phyloP scores from a whole-genome alignment of 768 basidiomycete genomes.

The Naganishia kalamii region DNA sequence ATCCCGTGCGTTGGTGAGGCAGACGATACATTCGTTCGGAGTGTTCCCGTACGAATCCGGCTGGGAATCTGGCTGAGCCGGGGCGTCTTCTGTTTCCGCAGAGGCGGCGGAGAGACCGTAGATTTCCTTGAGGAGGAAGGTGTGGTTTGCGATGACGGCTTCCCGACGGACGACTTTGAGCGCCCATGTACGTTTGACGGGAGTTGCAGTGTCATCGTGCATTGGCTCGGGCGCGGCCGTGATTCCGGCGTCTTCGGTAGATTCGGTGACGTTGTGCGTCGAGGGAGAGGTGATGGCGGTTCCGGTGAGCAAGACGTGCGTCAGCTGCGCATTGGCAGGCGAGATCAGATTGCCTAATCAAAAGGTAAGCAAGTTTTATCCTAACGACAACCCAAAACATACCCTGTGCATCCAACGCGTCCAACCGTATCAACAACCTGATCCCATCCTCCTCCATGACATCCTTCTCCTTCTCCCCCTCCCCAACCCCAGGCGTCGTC shows the following conservation, averaged over 20 bases:
- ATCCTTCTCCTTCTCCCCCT: slow-evolving; percentile 50
- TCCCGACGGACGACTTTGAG: slow-evolving; percentile 89
- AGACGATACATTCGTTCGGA: slow-evolving; percentile 73
- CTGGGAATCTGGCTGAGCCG: slow-evolving; percentile 42
- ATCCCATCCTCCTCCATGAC: slow-evolving; percentile 56
- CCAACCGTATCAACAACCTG: slow-evolving; percentile 68
- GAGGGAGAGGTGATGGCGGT: slow-evolving; percentile 50
- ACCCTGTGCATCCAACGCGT: slow-evolving; percentile 72
- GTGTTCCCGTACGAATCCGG: slow-evolving; percentile 60
- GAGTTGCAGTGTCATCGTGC: neutral
- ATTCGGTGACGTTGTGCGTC: slow-evolving; percentile 32
- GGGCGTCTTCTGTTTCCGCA: slow-evolving; percentile 44
- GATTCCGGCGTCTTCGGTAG: slow-evolving; percentile 16
- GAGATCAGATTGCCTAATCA: slow-evolving; percentile 47
- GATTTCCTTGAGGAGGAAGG: slow-evolving; percentile 92
- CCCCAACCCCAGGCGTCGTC: slow-evolving; percentile 14
- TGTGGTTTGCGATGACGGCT: slow-evolving; percentile 87
- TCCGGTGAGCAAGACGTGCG: slow-evolving; percentile 77
- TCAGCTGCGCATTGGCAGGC: slow-evolving; percentile 75
- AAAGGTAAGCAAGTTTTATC: neutral
- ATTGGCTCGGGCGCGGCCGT: neutral
- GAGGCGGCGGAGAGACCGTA: slow-evolving; percentile 68
- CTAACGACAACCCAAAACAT: slow-evolving; percentile 41
- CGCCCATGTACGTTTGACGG: slow-evolving; percentile 64
- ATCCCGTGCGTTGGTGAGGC: slow-evolving; percentile 77